Base-by-base conservation (phyloP, 495 filamentous ascomycete species). In the Penicillium mononematosum region DNA sequence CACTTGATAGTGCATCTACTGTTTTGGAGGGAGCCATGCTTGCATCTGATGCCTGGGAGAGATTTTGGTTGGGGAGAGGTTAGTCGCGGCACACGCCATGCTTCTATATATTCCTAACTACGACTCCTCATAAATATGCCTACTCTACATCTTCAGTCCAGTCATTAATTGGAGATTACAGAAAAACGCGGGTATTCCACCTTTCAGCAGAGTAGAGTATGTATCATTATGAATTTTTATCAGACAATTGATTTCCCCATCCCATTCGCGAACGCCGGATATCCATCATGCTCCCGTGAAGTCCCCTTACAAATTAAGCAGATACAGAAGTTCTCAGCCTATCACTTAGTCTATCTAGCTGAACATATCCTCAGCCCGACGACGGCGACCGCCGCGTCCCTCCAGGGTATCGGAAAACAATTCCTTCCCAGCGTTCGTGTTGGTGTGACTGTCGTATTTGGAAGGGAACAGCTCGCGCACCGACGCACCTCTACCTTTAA, bases 381-480 rank as follows among this genome's bases (percentile, higher is more conserved):
- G 76, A 19, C 78, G 71, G 41, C 70, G 75, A 17, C 75, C 76
- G 34, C 78, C 79, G 46, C 78, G 70, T 11, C 79, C 80, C 53
- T 76, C 71, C n/a, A 80, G 55, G 47, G 75, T 82, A 34, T 80
- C 78, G 2, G 72, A 69, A 55, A 92, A 91, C 7, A 92, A 71
- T 66, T 91, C 88, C 71, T 90, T 92, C 25, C 82, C 83, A 6
- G 82, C 71, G 69, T 90, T 90, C 16, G 65, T 63, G 16, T 77
- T 69, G 27, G 5, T 19, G 24, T 9, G 24, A 32, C 8, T 19
- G 22, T 41, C 79, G 53, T 83, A 83, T 57, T 84, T 87, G 5
- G 79, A 78, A 10, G 88, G 88, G 55, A 92, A 92, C 14, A 92
- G 69, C 66, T 92, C 89, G 51, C 82, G 85, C 3, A 80, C 84